These are phyloP conservation scores for Pestalotiopsis sp. DNA, from an alignment of 2,329 filamentous ascomycete genomes.

Conservation along the genomic window DNA sequence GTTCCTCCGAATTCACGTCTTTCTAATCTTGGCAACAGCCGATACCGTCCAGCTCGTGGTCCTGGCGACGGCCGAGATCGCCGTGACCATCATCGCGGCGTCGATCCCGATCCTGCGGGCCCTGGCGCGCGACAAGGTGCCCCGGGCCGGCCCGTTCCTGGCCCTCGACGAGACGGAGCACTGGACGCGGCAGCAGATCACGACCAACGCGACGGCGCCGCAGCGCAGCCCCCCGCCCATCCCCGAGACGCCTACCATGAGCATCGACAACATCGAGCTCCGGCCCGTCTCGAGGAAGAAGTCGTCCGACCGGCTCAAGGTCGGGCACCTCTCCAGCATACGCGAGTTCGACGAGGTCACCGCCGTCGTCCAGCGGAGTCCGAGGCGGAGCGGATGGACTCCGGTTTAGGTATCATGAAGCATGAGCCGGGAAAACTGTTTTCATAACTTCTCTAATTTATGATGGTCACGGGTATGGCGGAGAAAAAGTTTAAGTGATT, in stretches of 20 bases:
- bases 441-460: too few relatives aligned
- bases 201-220: neutral
- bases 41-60: slow-evolving; percentile 16
- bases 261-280: neutral
- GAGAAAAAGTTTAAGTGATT: neutral
- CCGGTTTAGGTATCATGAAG: neutral
- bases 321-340: slow-evolving; percentile 1
- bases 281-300: neutral
- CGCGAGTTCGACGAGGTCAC: neutral
- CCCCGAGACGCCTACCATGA: neutral
- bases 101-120: slow-evolving; percentile 31
- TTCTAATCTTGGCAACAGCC: neutral
- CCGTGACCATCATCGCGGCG: slow-evolving; percentile 32
- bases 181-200: slow-evolving; percentile 1
- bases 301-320: neutral
- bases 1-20: neutral
- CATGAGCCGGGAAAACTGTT: too few relatives aligned
- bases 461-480: too few relatives aligned
- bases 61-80: slow-evolving; percentile 25
- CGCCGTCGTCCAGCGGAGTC: neutral
- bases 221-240: neutral
- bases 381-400: neutral
- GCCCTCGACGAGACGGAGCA: slow-evolving; percentile 1
- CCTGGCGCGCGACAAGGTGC: slow-evolving; percentile 19
- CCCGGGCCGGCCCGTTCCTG: neutral